Percentiles rank a stretch among this genome's conserved stretches.
phyloP scores from a whole-genome alignment of 1,284 basidiomycete species.

The Ganoderma leucocontextum region DNA sequence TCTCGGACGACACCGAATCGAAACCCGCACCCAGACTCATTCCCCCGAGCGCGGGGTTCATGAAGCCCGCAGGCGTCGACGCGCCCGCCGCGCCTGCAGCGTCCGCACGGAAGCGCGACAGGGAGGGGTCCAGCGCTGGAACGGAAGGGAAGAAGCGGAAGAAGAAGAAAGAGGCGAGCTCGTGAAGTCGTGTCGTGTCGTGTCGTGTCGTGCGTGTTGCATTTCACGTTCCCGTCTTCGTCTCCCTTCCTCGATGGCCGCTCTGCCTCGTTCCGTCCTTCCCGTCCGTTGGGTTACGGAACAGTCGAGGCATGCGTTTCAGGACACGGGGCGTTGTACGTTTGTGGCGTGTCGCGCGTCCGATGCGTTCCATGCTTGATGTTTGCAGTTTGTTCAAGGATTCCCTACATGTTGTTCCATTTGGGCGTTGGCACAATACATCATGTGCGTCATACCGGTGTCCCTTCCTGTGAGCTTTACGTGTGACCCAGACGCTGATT shows the following conservation, averaged over 20 bases:
- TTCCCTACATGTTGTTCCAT: conserved; percentile 4
- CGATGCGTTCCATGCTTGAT: neutral
- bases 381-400: neutral
- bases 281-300: neutral
- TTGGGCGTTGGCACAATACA: conserved; percentile 15
- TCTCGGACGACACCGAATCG: neutral
- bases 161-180: conserved; percentile 28
- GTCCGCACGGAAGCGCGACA: conserved; percentile 31
- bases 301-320: neutral
- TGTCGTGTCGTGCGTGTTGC: neutral
- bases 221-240: neutral
- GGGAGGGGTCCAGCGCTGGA: conserved; percentile 28
- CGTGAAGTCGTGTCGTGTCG: conserved; percentile 7
- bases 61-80: conserved; percentile 66
- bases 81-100: conserved; percentile 44
- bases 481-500: neutral
- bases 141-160: conserved; percentile 35
- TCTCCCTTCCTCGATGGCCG: neutral
- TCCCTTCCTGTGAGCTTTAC: neutral
- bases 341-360: conserved; percentile 5
- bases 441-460: conserved; percentile 22
- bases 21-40: neutral
- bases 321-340: conserved; percentile 3
- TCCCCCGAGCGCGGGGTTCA: conserved; percentile 44
- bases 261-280: neutral